Base-by-base conservation (phyloP, 2,329 filamentous ascomycete genomes). In the Penicillium sp. region DNA sequence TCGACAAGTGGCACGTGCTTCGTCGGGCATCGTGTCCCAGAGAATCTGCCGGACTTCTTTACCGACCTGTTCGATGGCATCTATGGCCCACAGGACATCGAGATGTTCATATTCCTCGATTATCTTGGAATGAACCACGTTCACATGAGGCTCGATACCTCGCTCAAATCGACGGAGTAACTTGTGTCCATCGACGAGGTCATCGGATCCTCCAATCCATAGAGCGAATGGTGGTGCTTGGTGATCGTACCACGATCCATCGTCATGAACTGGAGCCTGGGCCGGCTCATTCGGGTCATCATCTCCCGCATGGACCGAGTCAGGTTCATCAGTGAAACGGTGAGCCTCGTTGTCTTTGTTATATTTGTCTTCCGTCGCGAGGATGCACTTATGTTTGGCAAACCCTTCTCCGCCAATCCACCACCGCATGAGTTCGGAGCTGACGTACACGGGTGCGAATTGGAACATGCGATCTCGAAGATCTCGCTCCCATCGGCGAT, bases 41-140 rank as follows among this genome's bases (percentile, higher is more conserved):
- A 96, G 68, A 11, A 94, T 84, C 60, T 91, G 84, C 28, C 83
- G 79, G 0, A 96, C 74, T 70, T 95, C 90, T 48, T 74, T 77
- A 4, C 90, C 93, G 1, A 96, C 87, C 65, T 91, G 81, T 41
- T 91, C 84, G 12, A 90, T 81, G 0, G 83, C 82, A 62, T 96
- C 90, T 76, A 96, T 88, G 0, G 90, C 90, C 91, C 91, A 96
- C 34, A 97, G 82, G 1, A 96, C 88, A 69, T 96, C 91, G 4
- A 97, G 77, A 69, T 97, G 91, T 71, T 96, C 91, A 65, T 95
- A 95, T 40, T 85, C 88, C 3, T 88, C 82, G 38, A 96, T 86
- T 24, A 94, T 75, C 64, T 88, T 94, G 53, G 80, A 79, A 69
- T 95, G 87, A 4, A 95, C 87, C 4, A 96, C 72, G 35, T 79